Evolutionary conservation across 352 stramenopile genomes (phyloP).

Genomic region (Phytophthora cactorum): DNA sequence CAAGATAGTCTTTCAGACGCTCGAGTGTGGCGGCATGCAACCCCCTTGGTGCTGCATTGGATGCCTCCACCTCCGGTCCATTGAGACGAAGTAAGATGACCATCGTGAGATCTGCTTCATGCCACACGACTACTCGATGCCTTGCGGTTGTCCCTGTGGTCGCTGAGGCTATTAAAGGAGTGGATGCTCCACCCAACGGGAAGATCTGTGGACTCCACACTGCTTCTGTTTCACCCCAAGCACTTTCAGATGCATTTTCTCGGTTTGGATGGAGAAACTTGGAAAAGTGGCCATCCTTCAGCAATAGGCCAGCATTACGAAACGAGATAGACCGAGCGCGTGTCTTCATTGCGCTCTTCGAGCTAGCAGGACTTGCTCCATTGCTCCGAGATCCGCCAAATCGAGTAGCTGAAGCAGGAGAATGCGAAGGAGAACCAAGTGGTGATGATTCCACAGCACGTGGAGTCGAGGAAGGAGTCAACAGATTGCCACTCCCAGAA

Average conservation of each 20-base stretch:
- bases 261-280: constrained; percentile 30
- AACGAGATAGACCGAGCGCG: constrained; percentile 49
- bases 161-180: neutral
- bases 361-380: constrained; percentile 5
- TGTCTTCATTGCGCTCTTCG: constrained; percentile 36
- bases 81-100: constrained; percentile 39
- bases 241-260: constrained; percentile 11
- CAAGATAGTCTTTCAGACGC: constrained; percentile 34
- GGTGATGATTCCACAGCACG: constrained; percentile 19
- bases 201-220: constrained; percentile 58
- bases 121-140: constrained; percentile 48
- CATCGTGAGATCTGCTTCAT: constrained; percentile 61
- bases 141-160: constrained; percentile 3
- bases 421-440: constrained; percentile 27
- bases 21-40: constrained; percentile 27
- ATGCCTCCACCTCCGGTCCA: constrained; percentile 1
- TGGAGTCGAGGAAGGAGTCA: constrained; percentile 15
- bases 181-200: neutral
- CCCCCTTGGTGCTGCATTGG: neutral
- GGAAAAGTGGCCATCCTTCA: constrained; percentile 56
- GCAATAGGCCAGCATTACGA: constrained; percentile 59
- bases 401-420: constrained; percentile 20
- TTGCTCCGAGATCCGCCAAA: constrained; percentile 12
- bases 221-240: constrained; percentile 29
- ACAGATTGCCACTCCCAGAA: constrained; percentile 8